Percentiles rank a stretch among this genome's conserved stretches.
These are phyloP conservation scores for Russula griseocarnosa DNA, from an alignment of 768 basidiomycete species.

Conservation along the genomic window DNA sequence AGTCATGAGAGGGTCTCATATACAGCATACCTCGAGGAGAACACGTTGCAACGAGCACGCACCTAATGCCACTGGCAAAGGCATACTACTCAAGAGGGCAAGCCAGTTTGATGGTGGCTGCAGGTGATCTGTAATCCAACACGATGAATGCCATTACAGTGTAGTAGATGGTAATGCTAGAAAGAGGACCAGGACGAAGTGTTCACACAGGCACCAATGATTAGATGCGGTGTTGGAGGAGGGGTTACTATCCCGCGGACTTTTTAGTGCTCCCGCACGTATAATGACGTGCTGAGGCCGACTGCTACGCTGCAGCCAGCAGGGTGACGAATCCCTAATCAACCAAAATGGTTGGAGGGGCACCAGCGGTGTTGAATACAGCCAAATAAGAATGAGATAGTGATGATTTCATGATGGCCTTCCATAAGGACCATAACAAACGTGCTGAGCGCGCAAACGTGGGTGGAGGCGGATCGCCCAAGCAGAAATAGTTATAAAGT, in stretches of 20 bases:
- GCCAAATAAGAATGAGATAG: background rate
- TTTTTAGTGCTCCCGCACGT: background rate
- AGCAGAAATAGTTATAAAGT: background rate
- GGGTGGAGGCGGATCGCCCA: background rate
- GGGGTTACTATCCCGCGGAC: constrained; percentile 1
- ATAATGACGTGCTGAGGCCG: constrained; percentile 12
- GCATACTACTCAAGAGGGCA: constrained; percentile 1
- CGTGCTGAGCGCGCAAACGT: background rate
- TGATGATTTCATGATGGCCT: constrained; percentile 1
- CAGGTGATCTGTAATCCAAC: background rate
- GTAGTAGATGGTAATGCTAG: background rate
- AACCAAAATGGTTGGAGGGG: background rate
- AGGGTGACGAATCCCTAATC: background rate
- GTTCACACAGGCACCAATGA: constrained; percentile 12
- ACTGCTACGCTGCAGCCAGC: background rate
- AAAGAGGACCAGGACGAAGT: background rate
- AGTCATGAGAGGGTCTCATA: constrained; percentile 6
- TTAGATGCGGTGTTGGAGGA: constrained; percentile 1
- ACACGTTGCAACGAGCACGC: constrained; percentile 22
- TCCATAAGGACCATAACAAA: background rate
- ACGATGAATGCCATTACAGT: background rate
- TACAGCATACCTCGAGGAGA: constrained; percentile 20
- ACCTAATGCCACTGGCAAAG: constrained; percentile 6
- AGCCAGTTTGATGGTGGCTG: background rate
- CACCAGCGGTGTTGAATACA: background rate